These are phyloP conservation scores for Scheffersomyces stipitis DNA, from an alignment of 805 yeast genomes.

Conservation along the genomic window DNA sequence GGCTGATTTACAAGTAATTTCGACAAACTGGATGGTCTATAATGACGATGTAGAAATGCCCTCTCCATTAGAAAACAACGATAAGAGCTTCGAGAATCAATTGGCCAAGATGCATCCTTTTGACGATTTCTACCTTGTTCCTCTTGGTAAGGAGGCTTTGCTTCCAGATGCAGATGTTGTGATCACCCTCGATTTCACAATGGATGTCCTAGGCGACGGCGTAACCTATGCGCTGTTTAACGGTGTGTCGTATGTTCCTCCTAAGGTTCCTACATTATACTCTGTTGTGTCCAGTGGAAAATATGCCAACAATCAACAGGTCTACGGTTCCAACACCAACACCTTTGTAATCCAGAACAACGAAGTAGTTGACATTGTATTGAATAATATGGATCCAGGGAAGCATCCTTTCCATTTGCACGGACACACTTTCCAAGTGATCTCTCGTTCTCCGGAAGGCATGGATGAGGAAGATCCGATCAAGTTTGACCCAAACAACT, in stretches of 20 bases:
- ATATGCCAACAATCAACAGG: slow-evolving; percentile 51
- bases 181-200: slow-evolving; percentile 56
- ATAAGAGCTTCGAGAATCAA: slow-evolving; percentile 39
- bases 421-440: slow-evolving; percentile 68
- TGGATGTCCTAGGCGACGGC: slow-evolving; percentile 74
- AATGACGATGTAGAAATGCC: slow-evolving; percentile 33
- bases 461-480: slow-evolving; percentile 57
- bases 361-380: slow-evolving; percentile 70
- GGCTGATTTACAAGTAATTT: slow-evolving; percentile 50
- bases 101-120: slow-evolving; percentile 24
- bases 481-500: slow-evolving; percentile 45
- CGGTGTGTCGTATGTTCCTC: slow-evolving; percentile 59
- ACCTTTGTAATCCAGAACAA: slow-evolving; percentile 57
- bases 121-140: slow-evolving; percentile 79
- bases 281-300: slow-evolving; percentile 58
- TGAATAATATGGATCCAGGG: slow-evolving; percentile 79
- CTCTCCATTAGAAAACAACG: slow-evolving; percentile 19
- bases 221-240: slow-evolving; percentile 77
- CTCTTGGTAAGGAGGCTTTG: slow-evolving; percentile 52
- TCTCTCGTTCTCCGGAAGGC: slow-evolving; percentile 51
- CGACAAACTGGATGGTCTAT: slow-evolving; percentile 58
- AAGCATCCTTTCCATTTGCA: slow-evolving; percentile 80
- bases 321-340: slow-evolving; percentile 75
- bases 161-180: slow-evolving; percentile 61
- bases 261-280: slow-evolving; percentile 69